phyloP scores from a whole-genome alignment of 169 alveolate genomes.

The Plasmodium knowlesi region DNA sequence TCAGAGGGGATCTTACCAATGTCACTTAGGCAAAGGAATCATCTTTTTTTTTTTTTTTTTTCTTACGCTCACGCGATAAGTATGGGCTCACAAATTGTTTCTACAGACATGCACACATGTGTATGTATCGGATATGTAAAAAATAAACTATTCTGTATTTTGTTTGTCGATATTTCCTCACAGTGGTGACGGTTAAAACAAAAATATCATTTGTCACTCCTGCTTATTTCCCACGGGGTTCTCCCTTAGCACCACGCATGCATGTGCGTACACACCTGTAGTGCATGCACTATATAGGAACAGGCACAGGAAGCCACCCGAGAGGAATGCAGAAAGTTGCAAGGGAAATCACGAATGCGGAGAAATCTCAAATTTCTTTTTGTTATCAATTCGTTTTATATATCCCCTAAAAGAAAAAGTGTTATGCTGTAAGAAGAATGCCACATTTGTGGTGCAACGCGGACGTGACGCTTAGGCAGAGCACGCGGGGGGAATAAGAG shows the following conservation, averaged over 20 bases:
- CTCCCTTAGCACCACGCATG: neutral
- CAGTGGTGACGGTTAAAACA: neutral
- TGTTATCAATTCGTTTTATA: neutral
- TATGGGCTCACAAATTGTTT: neutral
- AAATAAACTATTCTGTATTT: neutral
- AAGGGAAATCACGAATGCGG: neutral
- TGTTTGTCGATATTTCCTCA: neutral
- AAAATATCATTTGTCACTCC: neutral
- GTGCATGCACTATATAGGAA: neutral
- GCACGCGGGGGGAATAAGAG: neutral
- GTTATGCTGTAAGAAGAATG: neutral
- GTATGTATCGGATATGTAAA: neutral
- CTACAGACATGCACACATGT: neutral
- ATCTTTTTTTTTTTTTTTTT: neutral
- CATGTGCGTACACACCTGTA: constrained; percentile 5
- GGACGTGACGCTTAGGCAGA: neutral
- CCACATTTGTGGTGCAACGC: neutral
- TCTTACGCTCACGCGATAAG: neutral
- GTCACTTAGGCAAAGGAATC: neutral
- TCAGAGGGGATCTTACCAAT: neutral
- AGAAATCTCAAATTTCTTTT: neutral
- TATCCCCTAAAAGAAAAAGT: neutral
- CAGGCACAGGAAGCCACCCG: neutral
- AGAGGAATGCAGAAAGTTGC: neutral
- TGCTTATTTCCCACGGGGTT: neutral